phyloP scores from a whole-genome alignment of 108 stramenopile species.

The Phaeodactylum tricornutum region DNA sequence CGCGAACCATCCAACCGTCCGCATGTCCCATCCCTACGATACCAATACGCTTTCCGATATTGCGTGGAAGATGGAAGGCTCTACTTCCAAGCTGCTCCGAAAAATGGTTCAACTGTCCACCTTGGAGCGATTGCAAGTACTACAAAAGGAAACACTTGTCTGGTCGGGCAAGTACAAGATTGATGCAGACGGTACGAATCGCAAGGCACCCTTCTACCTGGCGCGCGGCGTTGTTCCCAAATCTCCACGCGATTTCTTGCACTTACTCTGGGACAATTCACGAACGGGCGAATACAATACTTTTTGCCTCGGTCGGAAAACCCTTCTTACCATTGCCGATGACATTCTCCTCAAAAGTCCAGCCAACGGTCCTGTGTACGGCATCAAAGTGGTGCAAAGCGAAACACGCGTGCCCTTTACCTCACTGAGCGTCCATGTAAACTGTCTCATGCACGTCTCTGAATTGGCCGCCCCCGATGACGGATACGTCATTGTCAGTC shows the following conservation, averaged over 20 bases:
- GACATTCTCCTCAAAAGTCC: background rate
- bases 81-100: slow-evolving; percentile 15
- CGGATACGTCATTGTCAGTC: slow-evolving; percentile 35
- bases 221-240: slow-evolving; percentile 31
- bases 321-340: slow-evolving; percentile 5
- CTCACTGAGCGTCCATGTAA: slow-evolving; percentile 21
- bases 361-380: background rate
- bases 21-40: background rate
- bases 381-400: slow-evolving; percentile 31
- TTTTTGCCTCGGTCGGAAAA: slow-evolving; percentile 23
- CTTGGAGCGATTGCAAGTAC: slow-evolving; percentile 10
- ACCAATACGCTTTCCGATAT: background rate
- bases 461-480: slow-evolving; percentile 16
- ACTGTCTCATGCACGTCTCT: slow-evolving; percentile 33
- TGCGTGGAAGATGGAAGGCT: slow-evolving; percentile 33
- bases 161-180: slow-evolving; percentile 20
- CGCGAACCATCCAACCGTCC: slow-evolving; percentile 5
- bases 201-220: slow-evolving; percentile 22
- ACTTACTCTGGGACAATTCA: slow-evolving; percentile 35
- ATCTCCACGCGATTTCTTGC: slow-evolving; percentile 21
- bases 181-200: slow-evolving; percentile 12
- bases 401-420: slow-evolving; percentile 50
- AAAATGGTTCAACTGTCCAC: slow-evolving; percentile 6
- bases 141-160: slow-evolving; percentile 19
- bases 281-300: slow-evolving; percentile 43